These are phyloP conservation scores for Curvularia sp. DNA, from an alignment of 2,329 filamentous ascomycete genomes.

Conservation along the genomic window DNA sequence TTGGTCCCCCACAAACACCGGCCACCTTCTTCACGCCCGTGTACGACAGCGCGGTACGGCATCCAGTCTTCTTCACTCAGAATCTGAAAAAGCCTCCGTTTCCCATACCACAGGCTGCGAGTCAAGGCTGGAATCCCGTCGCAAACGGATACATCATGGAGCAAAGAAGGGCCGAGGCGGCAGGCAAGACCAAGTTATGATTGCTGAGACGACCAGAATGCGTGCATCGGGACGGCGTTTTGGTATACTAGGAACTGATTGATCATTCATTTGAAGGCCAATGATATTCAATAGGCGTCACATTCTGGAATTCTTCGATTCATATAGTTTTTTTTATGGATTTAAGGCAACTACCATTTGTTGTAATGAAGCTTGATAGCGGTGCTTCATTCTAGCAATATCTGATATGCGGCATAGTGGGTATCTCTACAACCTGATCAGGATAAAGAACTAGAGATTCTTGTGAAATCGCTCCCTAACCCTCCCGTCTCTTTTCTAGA, in stretches of 20 bases:
- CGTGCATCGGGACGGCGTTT: conserved; percentile 10
- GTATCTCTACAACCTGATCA: conserved; percentile 3
- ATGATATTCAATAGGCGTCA: background rate
- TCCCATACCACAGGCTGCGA: conserved; percentile 46
- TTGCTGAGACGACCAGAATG: background rate
- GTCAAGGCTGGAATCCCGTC: conserved; percentile 52
- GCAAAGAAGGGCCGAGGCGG: conserved; percentile 26
- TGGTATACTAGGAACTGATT: background rate
- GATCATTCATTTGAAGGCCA: background rate
- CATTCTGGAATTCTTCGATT: background rate
- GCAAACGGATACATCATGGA: conserved; percentile 54
- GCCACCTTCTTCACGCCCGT: conserved; percentile 28
- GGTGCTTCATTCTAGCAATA: background rate
- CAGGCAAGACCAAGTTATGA: conserved; percentile 41
- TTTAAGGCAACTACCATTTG: background rate
- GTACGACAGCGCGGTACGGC: conserved; percentile 66
- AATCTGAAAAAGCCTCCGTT: conserved; percentile 65
- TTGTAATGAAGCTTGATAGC: background rate
- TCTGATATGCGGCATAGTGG: conserved; percentile 5
- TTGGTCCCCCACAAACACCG: conserved; percentile 25
- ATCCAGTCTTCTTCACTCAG: conserved; percentile 79
- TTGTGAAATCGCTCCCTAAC: background rate
- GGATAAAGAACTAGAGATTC: background rate
- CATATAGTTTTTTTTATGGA: background rate
- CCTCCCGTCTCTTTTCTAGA: background rate